phyloP scores from a whole-genome alignment of 2,329 filamentous ascomycete genomes.

The Ascochyta rabiei region DNA sequence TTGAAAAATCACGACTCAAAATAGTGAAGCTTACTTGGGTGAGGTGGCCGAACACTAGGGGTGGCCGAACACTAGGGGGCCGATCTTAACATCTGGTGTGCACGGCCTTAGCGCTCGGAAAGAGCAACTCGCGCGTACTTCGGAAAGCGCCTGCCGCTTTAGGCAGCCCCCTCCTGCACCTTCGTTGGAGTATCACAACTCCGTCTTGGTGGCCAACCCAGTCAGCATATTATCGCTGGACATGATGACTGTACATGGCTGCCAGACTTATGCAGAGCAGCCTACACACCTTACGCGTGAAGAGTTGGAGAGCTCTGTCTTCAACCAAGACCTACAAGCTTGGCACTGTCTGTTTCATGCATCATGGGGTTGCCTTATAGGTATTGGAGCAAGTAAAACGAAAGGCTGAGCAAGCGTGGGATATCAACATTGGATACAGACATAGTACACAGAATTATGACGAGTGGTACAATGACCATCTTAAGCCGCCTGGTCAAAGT shows the following conservation, averaged over 20 bases:
- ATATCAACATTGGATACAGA: constrained; percentile 1
- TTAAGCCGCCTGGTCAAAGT: constrained; percentile 48
- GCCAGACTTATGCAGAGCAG: neutral
- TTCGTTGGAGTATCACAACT: neutral
- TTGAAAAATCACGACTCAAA: too few species aligned
- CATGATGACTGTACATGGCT: neutral
- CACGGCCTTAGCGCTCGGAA: constrained; percentile 2
- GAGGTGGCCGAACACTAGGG: too few species aligned
- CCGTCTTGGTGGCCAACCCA: neutral
- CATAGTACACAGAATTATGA: constrained; percentile 7
- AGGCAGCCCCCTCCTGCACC: neutral
- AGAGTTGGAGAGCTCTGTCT: neutral
- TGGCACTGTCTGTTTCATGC: too few species aligned
- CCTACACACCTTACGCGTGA: neutral
- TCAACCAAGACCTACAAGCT: too few species aligned
- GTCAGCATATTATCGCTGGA: neutral
- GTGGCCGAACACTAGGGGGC: too few species aligned
- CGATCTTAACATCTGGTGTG: neutral
- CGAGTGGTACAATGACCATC: neutral
- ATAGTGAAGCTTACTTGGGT: too few species aligned
- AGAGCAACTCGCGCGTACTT: neutral
- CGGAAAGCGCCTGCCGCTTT: neutral
- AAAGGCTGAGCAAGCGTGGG: neutral
- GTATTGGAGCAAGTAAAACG: neutral
- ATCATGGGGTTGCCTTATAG: too few species aligned